Conservation (phyloP, 176 grass and related monocot genomes). For the Avena sativa region DNA sequence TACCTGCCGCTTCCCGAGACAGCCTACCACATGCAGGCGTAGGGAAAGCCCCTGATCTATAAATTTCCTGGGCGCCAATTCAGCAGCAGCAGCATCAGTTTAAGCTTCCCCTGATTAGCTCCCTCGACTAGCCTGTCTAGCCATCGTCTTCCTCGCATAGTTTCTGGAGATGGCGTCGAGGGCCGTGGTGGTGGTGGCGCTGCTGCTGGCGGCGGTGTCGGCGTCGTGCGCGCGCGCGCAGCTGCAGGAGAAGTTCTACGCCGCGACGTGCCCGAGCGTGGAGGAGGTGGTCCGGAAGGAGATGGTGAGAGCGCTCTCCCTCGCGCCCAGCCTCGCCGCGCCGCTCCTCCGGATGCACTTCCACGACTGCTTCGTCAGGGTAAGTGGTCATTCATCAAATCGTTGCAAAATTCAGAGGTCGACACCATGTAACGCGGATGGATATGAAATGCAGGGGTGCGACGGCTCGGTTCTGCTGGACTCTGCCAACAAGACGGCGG, state of each 20-base stretch:
- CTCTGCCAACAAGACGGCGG: slow-evolving; percentile 47
- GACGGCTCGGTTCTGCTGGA: slow-evolving; percentile 81
- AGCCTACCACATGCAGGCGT: slow-evolving; percentile 38
- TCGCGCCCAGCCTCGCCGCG: slow-evolving; percentile 76
- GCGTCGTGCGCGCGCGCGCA: slow-evolving; percentile 34
- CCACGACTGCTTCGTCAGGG: slow-evolving; percentile 96
- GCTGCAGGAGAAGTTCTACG: slow-evolving; percentile 63
- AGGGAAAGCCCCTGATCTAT: slow-evolving; percentile 24
- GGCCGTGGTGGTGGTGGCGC: neutral
- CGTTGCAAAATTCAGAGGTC: neutral
- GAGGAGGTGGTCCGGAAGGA: slow-evolving; percentile 61
- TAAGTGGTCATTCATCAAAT: slow-evolving; percentile 11
- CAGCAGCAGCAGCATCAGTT: slow-evolving; percentile 39
- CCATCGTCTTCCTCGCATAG: neutral
- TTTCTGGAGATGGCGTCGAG: slow-evolving; percentile 37
- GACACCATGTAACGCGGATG: neutral
- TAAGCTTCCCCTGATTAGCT: neutral
- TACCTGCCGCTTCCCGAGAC: neutral
- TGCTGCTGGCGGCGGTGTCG: slow-evolving; percentile 34
- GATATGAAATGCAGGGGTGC: slow-evolving; percentile 56
- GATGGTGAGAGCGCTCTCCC: slow-evolving; percentile 53
- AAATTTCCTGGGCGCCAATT: slow-evolving; percentile 43
- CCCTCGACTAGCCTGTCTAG: neutral
- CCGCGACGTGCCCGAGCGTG: slow-evolving; percentile 59
- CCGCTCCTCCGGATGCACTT: slow-evolving; percentile 91